Conservation (phyloP, 345 rosid species). For the Durio zibethinus region DNA sequence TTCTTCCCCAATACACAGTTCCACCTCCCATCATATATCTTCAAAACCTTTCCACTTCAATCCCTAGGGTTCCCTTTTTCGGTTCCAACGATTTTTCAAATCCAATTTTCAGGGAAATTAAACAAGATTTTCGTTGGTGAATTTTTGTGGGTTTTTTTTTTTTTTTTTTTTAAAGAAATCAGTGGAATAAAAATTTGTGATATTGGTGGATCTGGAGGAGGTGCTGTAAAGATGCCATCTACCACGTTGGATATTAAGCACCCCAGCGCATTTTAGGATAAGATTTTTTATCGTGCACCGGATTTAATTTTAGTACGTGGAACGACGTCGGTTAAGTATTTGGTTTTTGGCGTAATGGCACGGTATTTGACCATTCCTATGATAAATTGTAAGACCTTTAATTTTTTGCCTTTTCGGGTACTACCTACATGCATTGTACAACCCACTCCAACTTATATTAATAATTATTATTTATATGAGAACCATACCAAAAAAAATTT, state of each 20-base stretch:
- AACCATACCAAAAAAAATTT: too few species aligned
- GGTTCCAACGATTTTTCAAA: background rate
- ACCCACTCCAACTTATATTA: too few species aligned
- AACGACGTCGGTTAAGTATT: constrained; percentile 7
- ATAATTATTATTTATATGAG: too few species aligned
- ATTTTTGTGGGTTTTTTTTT: background rate
- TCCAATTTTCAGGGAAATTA: constrained; percentile 1
- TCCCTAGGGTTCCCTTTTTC: background rate
- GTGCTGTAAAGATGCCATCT: background rate
- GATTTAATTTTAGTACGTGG: background rate
- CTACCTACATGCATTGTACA: too few species aligned
- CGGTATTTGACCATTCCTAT: background rate
- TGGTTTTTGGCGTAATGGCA: background rate
- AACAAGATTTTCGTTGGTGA: background rate
- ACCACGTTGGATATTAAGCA: constrained; percentile 27
- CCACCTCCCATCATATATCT: constrained; percentile 64
- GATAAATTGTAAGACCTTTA: too few species aligned
- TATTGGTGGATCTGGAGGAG: background rate
- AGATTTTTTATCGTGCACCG: background rate
- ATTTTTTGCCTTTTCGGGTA: too few species aligned
- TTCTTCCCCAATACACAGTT: constrained; percentile 63
- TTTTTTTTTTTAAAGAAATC: background rate
- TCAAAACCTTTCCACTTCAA: background rate
- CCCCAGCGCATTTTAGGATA: constrained; percentile 19
- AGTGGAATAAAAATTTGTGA: background rate